Base-by-base conservation (phyloP, 352 stramenopile species). In the Aphanomyces cochlioides region DNA sequence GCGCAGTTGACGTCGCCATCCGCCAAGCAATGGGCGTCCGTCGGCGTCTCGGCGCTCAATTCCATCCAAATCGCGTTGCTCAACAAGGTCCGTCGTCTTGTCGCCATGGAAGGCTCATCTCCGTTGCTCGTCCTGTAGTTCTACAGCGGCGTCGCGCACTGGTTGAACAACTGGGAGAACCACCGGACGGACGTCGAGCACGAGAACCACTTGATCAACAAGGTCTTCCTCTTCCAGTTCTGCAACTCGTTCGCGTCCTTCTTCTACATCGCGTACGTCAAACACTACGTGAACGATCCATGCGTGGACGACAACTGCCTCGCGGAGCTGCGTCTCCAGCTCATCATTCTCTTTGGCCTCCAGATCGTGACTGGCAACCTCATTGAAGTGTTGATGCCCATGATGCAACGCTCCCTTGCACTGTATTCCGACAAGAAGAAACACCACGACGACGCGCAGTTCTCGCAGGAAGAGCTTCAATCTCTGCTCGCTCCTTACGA, bases 221-320 rank as follows among this genome's bases (percentile, higher is more conserved):
- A 99, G 80, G 96, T 98, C 8, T 98, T 99, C 68, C 78, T 98
- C 41, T 99, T 99, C 76, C 89, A 97, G 74, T 99, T 99, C 72
- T 96, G 96, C 72, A 98, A 98, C 83, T 98, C 96, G 67, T 98
- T 98, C 67, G 90, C 93, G n/a, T 97, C 92, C 28, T 92, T 98
- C 47, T 98, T 98, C 75, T 99, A 98, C 80, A 98, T 95, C 36
- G 87, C 82, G 15, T 95, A 93, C 59, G 37, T 92, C 5, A 92
- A 92, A 74, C 59, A 67, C 7, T 38, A 47, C 4, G 70, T 75
- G 0, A 81, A 92, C 59, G 65, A 90, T 54, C 79, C 83, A 17
- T 98, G 96, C 43, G 75, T 97, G 61, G 77, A 89, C 47, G 74
- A 90, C 47, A 79, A 90, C 56, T 92, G 84, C 37, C 86, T 98